A percentile compares a stretch with the other conserved stretches of the same genome.
These are phyloP conservation scores for Taiozyma sp. DNA, from an alignment of 1,139 yeast genomes.

Conservation along the genomic window DNA sequence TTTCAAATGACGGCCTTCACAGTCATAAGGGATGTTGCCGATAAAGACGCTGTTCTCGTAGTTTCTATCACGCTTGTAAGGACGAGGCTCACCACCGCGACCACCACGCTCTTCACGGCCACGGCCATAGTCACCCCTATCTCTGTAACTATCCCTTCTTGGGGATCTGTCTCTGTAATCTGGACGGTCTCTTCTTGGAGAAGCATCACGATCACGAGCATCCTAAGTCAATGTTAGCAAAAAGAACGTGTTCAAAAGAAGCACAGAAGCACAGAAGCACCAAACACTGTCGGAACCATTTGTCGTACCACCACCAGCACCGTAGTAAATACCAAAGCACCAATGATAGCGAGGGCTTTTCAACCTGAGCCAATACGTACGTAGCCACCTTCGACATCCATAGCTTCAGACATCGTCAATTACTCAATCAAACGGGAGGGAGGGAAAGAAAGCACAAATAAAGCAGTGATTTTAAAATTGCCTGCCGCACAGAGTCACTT, in stretches of 20 bases:
- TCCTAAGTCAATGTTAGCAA: slow-evolving; percentile 23
- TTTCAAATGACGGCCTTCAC: slow-evolving; percentile 53
- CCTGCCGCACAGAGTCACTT: not conserved
- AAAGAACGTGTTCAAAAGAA: not conserved
- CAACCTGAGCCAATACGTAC: slow-evolving; percentile 24
- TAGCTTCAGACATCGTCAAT: slow-evolving; percentile 36
- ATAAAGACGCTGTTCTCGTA: slow-evolving; percentile 66
- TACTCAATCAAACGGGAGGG: not conserved
- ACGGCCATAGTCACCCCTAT: slow-evolving; percentile 25
- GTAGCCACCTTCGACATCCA: slow-evolving; percentile 45
- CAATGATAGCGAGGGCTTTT: not conserved
- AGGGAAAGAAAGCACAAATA: not conserved
- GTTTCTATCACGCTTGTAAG: slow-evolving; percentile 49
- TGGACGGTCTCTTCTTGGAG: slow-evolving; percentile 27
- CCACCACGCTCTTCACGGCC: slow-evolving; percentile 15
- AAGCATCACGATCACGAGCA: slow-evolving; percentile 25
- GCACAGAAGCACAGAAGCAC: not conserved
- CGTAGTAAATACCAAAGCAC: not conserved
- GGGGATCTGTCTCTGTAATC: slow-evolving; percentile 21
- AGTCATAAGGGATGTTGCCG: slow-evolving; percentile 67
- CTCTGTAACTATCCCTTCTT: slow-evolving; percentile 12
- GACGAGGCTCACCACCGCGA: slow-evolving; percentile 18
- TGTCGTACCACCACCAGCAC: not conserved
- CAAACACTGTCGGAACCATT: not conserved
- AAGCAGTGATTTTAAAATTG: no score